Conservation (phyloP, 2,329 filamentous ascomycete genomes). For the Colletotrichum eleusines region DNA sequence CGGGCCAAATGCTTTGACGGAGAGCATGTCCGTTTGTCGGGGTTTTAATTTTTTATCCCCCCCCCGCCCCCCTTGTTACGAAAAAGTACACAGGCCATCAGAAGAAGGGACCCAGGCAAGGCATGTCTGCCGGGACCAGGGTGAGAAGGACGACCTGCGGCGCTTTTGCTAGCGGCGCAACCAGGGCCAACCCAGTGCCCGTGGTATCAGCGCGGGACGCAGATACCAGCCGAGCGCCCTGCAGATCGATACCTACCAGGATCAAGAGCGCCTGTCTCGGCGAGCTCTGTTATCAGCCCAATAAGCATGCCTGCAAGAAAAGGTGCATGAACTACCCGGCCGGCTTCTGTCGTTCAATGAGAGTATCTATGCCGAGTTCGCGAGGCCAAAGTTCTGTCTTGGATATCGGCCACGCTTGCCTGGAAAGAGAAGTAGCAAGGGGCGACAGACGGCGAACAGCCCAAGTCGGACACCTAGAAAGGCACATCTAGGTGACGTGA, state of each 20-base stretch:
- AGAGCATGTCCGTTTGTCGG: neutral
- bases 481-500: conserved; percentile 10
- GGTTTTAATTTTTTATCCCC: too few relatives aligned
- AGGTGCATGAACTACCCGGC: neutral
- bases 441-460: neutral
- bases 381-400: neutral
- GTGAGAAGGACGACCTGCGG: conserved; percentile 28
- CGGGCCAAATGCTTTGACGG: neutral
- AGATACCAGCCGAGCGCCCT: conserved; percentile 27
- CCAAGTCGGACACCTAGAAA: neutral
- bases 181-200: conserved; percentile 29
- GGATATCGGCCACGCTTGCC: neutral
- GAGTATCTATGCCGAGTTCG: neutral
- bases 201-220: conserved; percentile 24
- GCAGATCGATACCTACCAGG: conserved; percentile 18
- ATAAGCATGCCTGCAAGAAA: neutral
- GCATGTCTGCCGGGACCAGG: conserved; percentile 27
- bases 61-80: too few relatives aligned
- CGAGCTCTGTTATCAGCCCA: neutral
- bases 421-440: neutral
- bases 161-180: conserved; percentile 16
- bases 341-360: neutral
- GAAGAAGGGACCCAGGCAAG: conserved; percentile 20
- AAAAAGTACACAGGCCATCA: conserved; percentile 22
- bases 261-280: neutral